Percentiles rank a stretch among this genome's conserved stretches.
phyloP scores from a whole-genome alignment of 2,329 filamentous ascomycete genomes.

The Ilyonectria destructans region DNA sequence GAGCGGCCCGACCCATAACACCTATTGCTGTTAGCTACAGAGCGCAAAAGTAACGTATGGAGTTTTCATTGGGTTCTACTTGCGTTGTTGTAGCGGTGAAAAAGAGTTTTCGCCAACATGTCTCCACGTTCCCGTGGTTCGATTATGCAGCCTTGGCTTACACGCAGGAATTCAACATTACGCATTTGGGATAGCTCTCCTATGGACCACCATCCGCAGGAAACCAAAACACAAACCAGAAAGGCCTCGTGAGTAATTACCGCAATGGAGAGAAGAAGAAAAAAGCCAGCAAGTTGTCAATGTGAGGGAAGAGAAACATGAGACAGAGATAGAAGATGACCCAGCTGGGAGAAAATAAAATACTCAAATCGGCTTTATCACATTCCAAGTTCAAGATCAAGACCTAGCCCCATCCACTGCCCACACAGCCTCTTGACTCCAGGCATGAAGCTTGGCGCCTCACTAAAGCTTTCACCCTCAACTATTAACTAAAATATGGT shows the following conservation, averaged over 20 bases:
- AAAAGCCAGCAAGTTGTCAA: background rate
- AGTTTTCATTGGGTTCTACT: background rate
- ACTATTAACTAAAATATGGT: background rate
- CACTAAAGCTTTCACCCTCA: background rate
- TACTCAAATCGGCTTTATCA: background rate
- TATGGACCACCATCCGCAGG: background rate
- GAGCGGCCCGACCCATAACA: too few species aligned
- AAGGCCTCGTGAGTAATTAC: background rate
- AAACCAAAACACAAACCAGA: background rate
- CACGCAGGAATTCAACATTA: background rate
- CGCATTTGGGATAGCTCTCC: background rate
- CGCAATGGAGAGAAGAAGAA: background rate
- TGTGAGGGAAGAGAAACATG: too few species aligned
- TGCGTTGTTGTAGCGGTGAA: background rate
- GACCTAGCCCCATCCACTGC: background rate
- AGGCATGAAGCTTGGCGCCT: constrained; percentile 8
- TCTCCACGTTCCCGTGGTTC: background rate
- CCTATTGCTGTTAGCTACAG: too few species aligned
- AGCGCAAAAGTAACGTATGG: too few species aligned
- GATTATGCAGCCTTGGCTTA: background rate
- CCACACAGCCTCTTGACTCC: background rate
- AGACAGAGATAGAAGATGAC: too few species aligned
- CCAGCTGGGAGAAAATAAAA: too few species aligned
- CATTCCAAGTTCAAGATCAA: background rate
- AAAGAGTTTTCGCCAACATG: background rate